Conservation (phyloP, 164 flowering plant species). For the Liriodendron chinense region DNA sequence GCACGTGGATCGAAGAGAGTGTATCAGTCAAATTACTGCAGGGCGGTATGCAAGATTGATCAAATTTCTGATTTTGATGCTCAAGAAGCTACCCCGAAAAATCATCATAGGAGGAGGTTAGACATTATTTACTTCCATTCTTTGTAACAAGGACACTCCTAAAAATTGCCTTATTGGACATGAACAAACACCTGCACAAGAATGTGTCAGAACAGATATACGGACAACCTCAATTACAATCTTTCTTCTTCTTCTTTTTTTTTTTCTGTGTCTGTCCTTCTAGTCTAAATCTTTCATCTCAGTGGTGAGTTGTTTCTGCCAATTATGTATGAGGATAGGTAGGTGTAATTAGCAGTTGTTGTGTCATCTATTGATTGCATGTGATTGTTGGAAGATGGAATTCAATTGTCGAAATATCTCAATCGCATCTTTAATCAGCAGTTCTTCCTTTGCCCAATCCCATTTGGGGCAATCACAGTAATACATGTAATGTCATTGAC, state of each 20-base stretch:
- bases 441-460: neutral
- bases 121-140: neutral
- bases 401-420: neutral
- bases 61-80: slow-evolving; percentile 3
- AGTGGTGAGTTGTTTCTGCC: neutral
- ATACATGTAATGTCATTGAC: neutral
- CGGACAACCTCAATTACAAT: too few species aligned
- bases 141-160: neutral
- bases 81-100: neutral
- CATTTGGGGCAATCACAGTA: neutral
- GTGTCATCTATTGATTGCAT: neutral
- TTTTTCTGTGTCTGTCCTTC: neutral
- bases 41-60: neutral
- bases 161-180: neutral
- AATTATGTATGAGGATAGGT: neutral
- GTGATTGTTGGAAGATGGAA: neutral
- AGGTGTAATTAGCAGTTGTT: too few species aligned
- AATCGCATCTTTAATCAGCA: neutral
- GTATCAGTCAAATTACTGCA: neutral
- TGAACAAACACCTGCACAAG: neutral
- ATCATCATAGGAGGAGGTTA: slow-evolving; percentile 17
- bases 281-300: neutral
- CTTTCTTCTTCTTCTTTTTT: neutral
- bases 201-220: neutral
- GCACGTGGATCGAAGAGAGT: neutral